Conservation (phyloP, 2,329 filamentous ascomycete species). For the Diaporthe ampelina region DNA sequence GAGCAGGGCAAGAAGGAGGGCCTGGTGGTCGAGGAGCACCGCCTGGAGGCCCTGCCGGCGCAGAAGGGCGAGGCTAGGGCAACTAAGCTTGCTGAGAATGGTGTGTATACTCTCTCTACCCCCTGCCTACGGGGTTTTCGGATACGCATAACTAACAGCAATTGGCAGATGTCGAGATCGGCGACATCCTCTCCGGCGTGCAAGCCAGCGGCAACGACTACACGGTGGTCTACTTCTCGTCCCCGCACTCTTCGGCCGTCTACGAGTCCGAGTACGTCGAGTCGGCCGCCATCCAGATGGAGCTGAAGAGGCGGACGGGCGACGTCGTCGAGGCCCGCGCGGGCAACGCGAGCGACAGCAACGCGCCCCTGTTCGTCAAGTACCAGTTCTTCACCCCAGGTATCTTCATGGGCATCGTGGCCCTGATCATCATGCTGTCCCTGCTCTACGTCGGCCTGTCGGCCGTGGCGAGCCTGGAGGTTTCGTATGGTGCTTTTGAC, state of each 20-base stretch:
- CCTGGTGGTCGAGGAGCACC: constrained; percentile 56
- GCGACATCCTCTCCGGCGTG: constrained; percentile 58
- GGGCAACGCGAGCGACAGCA: constrained; percentile 58
- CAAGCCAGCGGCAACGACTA: constrained; percentile 64
- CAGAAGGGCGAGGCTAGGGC: constrained; percentile 58
- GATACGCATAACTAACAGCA: background rate
- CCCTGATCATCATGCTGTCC: constrained; percentile 77
- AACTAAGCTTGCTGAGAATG: constrained; percentile 61
- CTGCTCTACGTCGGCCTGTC: constrained; percentile 85
- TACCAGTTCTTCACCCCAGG: constrained; percentile 96
- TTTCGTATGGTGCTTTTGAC: constrained; percentile 95
- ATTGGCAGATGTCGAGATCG: constrained; percentile 63
- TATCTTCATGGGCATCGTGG: constrained; percentile 90
- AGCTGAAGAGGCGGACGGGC: constrained; percentile 75
- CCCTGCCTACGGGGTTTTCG: constrained; percentile 42
- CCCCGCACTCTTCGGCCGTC: constrained; percentile 58
- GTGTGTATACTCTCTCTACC: too few relatives aligned
- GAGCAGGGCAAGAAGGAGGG: constrained; percentile 51
- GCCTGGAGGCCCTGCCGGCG: constrained; percentile 57
- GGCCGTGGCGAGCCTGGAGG: constrained; percentile 84
- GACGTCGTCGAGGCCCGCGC: constrained; percentile 47
- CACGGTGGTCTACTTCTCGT: constrained; percentile 81
- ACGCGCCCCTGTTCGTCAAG: constrained; percentile 80
- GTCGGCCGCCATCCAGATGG: constrained; percentile 69
- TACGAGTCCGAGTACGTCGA: constrained; percentile 78